A percentile compares a stretch with the other conserved stretches of the same genome.
Conservation (phyloP, 441 rosid genomes). For the Brassica hybrid region DNA sequence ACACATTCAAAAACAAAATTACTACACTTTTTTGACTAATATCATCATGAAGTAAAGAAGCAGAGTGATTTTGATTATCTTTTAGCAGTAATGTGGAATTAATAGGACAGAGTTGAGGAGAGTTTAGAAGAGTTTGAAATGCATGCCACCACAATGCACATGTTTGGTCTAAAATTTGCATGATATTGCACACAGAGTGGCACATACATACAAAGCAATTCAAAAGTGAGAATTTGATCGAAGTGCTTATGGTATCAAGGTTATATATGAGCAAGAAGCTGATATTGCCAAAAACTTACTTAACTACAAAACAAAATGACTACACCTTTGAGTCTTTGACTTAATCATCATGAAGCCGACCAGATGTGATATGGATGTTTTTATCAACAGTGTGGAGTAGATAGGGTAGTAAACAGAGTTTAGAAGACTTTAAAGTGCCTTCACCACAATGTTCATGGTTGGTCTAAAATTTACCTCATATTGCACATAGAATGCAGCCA, state of each 20-base stretch:
- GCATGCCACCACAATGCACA: too few relatives aligned
- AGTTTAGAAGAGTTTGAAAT: too few relatives aligned
- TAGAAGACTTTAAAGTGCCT: constrained; percentile 50
- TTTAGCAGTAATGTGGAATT: too few relatives aligned
- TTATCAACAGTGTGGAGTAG: constrained; percentile 33
- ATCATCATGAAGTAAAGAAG: too few relatives aligned
- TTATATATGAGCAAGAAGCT: background rate
- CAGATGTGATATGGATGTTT: background rate
- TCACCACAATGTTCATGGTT: constrained; percentile 50
- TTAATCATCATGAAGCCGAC: background rate
- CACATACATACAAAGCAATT: background rate
- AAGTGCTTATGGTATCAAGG: constrained; percentile 12
- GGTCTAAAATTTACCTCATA: constrained; percentile 56
- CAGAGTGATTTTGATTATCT: too few relatives aligned
- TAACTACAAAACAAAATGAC: background rate
- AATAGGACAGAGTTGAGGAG: too few relatives aligned
- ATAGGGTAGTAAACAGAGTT: constrained; percentile 38
- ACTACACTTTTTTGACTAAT: too few relatives aligned
- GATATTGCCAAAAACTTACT: constrained; percentile 12
- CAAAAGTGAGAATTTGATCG: background rate
- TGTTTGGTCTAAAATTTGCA: too few relatives aligned
- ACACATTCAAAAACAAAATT: too few relatives aligned
- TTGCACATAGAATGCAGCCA: constrained; percentile 49
- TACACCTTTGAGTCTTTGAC: constrained; percentile 9
- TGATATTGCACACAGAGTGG: too few relatives aligned